phyloP scores from a whole-genome alignment of 768 basidiomycete species.

The Kwoniella dejecticola region DNA sequence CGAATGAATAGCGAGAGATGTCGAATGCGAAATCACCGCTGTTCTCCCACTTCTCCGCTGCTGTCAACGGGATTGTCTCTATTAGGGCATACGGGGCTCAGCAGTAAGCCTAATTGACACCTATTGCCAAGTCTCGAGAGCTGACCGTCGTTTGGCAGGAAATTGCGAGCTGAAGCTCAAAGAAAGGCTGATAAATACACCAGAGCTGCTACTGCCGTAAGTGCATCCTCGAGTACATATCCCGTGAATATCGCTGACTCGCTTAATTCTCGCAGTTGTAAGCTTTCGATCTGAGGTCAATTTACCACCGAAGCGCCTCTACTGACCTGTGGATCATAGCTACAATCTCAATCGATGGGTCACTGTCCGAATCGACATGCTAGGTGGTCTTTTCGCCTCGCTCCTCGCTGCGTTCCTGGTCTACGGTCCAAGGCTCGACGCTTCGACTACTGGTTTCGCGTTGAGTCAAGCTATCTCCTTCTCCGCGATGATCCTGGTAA shows the following conservation, averaged over 20 bases:
- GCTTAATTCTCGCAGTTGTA: constrained; percentile 13
- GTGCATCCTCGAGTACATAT: neutral
- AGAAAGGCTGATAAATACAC: constrained; percentile 63
- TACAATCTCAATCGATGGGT: constrained; percentile 58
- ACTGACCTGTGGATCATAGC: constrained; percentile 55
- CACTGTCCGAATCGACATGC: constrained; percentile 62
- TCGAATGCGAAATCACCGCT: constrained; percentile 62
- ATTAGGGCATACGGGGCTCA: constrained; percentile 71
- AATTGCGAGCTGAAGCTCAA: constrained; percentile 59
- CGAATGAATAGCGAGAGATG: constrained; percentile 58
- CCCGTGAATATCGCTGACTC: neutral
- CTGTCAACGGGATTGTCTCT: constrained; percentile 63
- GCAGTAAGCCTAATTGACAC: constrained; percentile 40
- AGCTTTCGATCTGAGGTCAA: neutral
- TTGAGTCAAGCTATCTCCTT: constrained; percentile 54
- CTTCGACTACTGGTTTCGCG: constrained; percentile 54
- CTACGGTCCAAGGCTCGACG: constrained; percentile 56
- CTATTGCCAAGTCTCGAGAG: neutral
- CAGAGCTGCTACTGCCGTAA: constrained; percentile 40
- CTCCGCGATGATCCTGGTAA: constrained; percentile 44
- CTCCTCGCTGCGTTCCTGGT: constrained; percentile 64
- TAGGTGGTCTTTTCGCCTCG: constrained; percentile 64
- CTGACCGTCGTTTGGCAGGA: constrained; percentile 11
- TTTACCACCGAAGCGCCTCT: constrained; percentile 53
- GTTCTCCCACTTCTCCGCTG: constrained; percentile 62